Evolutionary conservation across 306 rosid species (phyloP), one percentile per base, ranked within the genome.

Genomic region (Amphicarpaea edgeworthii): DNA sequence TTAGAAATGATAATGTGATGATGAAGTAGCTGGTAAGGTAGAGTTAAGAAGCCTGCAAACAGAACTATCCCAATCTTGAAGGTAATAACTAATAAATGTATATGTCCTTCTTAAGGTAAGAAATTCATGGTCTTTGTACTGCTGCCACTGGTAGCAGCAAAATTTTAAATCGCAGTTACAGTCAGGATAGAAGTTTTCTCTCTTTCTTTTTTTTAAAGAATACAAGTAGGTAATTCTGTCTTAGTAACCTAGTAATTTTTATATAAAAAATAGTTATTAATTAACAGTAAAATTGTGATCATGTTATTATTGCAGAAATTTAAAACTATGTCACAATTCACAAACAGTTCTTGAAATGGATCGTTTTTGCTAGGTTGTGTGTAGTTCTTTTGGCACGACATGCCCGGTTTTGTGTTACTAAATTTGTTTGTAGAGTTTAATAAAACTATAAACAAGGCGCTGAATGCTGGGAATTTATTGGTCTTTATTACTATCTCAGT

Each of bases 401-500:
- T 47, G 69, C 37, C 5, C 8, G 69, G 10, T 63, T 9, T 38
- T 17, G 26, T 19, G 72, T 2, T 66, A 6, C 12, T 65, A 16
- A 41, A 65, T 20, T 65, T n/a, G 0, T 5, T 0, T 9, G 19
- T 12, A 40, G 51, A 19, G 24, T 62, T 34, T 28, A 7, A 2
- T 28, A 7, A 2, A 34, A 32, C 42, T 28, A 24, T 5, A 6
- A 30, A 7, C 38, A 4, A 57, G 38, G 38, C 7, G 9, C 19
- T 30, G 75, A 70, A 51, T 3, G 26, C 40, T 43, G 40, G 40
- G 57, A 54, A 54, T 46, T 69, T 46, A 26, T 58, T 34, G 43
- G 46, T 68, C n/a, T 47, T 68, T 17, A n/a, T n/a, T n/a, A n/a
- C n/a, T n/a, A 30, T 40, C 51, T 50, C 12, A 42, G 60, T 16